A percentile compares a stretch with the other conserved stretches of the same genome.
Evolutionary conservation across 306 rosid species (phyloP).

Genomic region (Rosa rugosa): DNA sequence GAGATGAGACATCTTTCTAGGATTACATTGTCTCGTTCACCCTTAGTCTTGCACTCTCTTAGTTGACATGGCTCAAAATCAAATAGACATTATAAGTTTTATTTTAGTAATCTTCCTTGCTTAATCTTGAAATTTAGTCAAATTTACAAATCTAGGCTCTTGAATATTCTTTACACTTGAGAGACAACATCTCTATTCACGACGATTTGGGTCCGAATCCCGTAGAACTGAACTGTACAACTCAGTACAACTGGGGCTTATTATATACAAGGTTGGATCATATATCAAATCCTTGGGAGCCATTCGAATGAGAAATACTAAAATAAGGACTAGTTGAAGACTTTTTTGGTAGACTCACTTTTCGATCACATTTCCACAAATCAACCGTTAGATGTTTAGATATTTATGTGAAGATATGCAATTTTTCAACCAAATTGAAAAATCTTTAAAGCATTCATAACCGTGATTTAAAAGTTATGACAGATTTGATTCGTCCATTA

Average conservation of each 20-base stretch:
- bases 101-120: not conserved
- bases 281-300: not conserved
- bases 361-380: too few relatives aligned
- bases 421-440: too few relatives aligned
- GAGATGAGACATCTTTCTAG: too few relatives aligned
- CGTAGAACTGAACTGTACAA: not conserved
- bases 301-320: too few relatives aligned
- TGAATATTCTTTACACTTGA: not conserved
- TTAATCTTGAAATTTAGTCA: not conserved
- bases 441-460: too few relatives aligned
- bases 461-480: too few relatives aligned
- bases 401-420: too few relatives aligned
- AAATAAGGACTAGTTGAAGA: too few relatives aligned
- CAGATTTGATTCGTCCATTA: too few relatives aligned
- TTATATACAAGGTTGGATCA: not conserved
- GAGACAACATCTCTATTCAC: not conserved
- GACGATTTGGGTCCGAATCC: not conserved
- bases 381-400: too few relatives aligned
- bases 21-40: too few relatives aligned
- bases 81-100: not conserved
- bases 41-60: not conserved
- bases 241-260: constrained; percentile 5
- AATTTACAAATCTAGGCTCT: not conserved
- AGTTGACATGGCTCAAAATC: constrained; percentile 20
- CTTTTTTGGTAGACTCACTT: too few relatives aligned